Percentiles rank a stretch among this genome's conserved stretches.
Evolutionary conservation across 805 yeast species (phyloP).

Genomic region (Yarrowia bubula): DNA sequence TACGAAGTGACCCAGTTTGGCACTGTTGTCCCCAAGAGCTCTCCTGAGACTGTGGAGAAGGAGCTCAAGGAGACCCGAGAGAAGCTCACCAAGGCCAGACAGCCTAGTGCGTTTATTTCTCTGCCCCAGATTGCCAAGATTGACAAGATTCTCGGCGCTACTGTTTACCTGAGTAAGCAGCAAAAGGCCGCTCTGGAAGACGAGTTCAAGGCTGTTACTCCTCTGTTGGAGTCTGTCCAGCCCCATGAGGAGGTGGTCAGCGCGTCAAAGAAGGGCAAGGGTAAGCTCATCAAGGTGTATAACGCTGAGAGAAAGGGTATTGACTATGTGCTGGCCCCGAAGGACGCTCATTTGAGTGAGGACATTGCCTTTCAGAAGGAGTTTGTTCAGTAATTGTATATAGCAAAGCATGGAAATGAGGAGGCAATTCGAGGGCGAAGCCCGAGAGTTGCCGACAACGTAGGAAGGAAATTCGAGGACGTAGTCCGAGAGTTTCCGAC

Average conservation of each 20-base stretch:
- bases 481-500: too few species aligned
- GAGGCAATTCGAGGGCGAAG: too few species aligned
- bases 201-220: constrained; percentile 5
- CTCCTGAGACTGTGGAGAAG: constrained; percentile 10
- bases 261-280: constrained; percentile 25
- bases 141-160: constrained; percentile 1
- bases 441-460: too few species aligned
- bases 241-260: constrained; percentile 24
- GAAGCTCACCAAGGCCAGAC: constrained; percentile 9
- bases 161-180: neutral
- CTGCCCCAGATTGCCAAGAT: constrained; percentile 6
- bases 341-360: constrained; percentile 10
- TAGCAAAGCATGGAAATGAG: neutral
- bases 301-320: constrained; percentile 22
- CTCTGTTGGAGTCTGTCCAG: constrained; percentile 12
- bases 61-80: neutral
- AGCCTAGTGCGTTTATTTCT: neutral
- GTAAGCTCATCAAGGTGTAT: constrained; percentile 22
- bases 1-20: constrained; percentile 1
- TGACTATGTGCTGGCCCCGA: constrained; percentile 23
- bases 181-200: neutral
- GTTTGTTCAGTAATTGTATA: constrained; percentile 24
- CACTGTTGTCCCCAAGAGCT: neutral
- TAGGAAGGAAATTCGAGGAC: too few species aligned
- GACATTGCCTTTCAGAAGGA: constrained; percentile 22